Evolutionary conservation across 116 monocot genomes (phyloP), one percentile per base, ranked within the genome.

Genomic region (Dioscorea cayenensis): DNA sequence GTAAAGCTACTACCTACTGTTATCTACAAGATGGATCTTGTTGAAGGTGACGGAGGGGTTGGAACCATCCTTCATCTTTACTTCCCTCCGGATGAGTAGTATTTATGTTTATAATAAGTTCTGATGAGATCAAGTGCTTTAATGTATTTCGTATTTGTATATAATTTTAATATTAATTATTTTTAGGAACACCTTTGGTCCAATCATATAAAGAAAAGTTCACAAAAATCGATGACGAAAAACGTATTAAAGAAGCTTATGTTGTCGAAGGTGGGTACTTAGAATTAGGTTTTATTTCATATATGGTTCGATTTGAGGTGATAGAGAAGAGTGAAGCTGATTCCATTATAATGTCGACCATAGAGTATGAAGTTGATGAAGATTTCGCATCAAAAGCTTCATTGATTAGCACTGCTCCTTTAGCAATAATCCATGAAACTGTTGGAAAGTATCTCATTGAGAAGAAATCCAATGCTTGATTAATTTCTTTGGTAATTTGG

Each of bases 211-310:
- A 55, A n/a, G 84, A 88, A 72, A 88, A 77, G 72, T 88, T 82
- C 22, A 43, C 75, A 17, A 77, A 27, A 67, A 35, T 88, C 0
- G 84, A 88, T 25, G 20, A 88, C 38, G 82, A 79, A 36, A 75
- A 80, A 7, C 71, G 68, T 0, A 13, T 85, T 35, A 89, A 85
- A 70, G 82, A 75, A 63, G 72, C 75, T 5, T 19, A 9, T 14
- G 66, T 50, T 22, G 36, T 85, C 0, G 85, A 80, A 71, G 89
- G 89, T 22, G 87, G 84, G 14, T 64, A 25, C 20, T 16, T 88
- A 28, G 79, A 76, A 7, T 38, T 74, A 3, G 88, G 88, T 0
- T 84, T 88, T 71, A 9, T 3, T 25, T 73, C 51, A 5, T 81
- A 71, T 73, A 14, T 73, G 6, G 37, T 81, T 19, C 78, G 78